A percentile compares a stretch with the other conserved stretches of the same genome.
phyloP scores from a whole-genome alignment of 345 rosid species.

The Cardamine resedifolia region DNA sequence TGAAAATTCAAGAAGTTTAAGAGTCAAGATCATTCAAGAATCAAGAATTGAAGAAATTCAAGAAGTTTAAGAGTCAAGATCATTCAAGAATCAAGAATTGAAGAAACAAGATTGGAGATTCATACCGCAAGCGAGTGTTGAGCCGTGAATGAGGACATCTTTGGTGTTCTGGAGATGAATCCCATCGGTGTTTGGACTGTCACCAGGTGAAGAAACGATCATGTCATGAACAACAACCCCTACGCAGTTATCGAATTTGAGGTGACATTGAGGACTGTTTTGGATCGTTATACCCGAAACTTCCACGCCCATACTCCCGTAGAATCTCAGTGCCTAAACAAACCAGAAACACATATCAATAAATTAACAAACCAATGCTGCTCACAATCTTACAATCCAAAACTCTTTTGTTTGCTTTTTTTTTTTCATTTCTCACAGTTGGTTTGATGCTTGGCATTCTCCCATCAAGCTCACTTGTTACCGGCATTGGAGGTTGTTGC shows the following conservation, averaged over 20 bases:
- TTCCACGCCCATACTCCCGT: conserved; percentile 77
- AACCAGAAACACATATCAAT: conserved; percentile 22
- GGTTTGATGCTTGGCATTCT: conserved; percentile 90
- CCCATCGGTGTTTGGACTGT: conserved; percentile 98
- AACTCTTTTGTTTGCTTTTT: conserved; percentile 2
- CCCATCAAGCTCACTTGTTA: conserved; percentile 57
- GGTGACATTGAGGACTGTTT: conserved; percentile 98
- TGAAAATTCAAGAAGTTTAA: background rate
- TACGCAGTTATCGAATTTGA: conserved; percentile 85
- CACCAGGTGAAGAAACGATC: conserved; percentile 70
- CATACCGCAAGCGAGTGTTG: conserved; percentile 82
- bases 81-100: no score
- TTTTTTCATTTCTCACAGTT: conserved; percentile 51
- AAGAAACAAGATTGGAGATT: background rate
- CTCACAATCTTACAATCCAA: background rate
- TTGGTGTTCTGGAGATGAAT: conserved; percentile 90
- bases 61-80: no score
- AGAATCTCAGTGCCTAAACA: conserved; percentile 84
- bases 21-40: background rate
- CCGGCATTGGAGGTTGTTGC: conserved; percentile 61
- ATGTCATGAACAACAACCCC: conserved; percentile 81
- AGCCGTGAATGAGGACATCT: conserved; percentile 74
- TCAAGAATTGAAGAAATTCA: background rate
- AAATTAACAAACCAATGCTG: conserved; percentile 2
- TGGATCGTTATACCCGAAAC: conserved; percentile 88